Evolutionary conservation across 176 grass and related monocot genomes (phyloP), one percentile per base, ranked within the genome.

Genomic region (Pontederia crassipes): DNA sequence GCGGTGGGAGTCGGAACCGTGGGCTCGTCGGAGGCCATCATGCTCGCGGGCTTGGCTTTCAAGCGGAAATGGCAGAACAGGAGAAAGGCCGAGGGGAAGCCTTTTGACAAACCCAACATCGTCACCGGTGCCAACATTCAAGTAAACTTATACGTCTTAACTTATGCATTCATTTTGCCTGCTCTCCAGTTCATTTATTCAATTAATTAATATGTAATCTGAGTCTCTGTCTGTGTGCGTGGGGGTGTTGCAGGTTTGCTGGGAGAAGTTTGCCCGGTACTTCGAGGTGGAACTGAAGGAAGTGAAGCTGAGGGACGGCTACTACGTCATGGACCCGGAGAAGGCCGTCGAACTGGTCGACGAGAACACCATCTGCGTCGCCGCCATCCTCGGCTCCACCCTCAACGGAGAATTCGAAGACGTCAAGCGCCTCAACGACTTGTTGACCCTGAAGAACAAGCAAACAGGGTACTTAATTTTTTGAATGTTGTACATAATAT

Each of bases 241-340:
- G 4, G 4, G 4, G 4, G 4, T 35, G 4, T 40, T 40, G 32
- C 32, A 95, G 89, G 89, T 95, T 74, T 95, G 89, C 73, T 89
- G 89, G 85, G 89, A 95, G 74, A 95, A 95, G 62, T 95, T 95
- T 8, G 89, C 85, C 0, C 72, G 89, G 9, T 95, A 89, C 83
- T 95, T 95, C 66, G 89, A 95, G 76, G 89, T 95, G 17, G 89
- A 89, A 74, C 85, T 95, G 2, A 95, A 89, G 71, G 89, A 95
- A 55, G 89, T 89, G 74, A 89, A 95, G 77, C 69, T 95, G 76
- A 66, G 65, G 0, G 89, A 89, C 0, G 89, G 71, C 11, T 95
- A 89, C 76, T 95, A 83, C 16, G 85, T 89, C 14, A 86, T 89
- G 85, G 85, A 86, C 77, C 89, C 89, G 0, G n/a, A 28, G 11